Evolutionary conservation across 2,329 filamentous ascomycete species (phyloP).

Genomic region (Gyromitra esculenta): DNA sequence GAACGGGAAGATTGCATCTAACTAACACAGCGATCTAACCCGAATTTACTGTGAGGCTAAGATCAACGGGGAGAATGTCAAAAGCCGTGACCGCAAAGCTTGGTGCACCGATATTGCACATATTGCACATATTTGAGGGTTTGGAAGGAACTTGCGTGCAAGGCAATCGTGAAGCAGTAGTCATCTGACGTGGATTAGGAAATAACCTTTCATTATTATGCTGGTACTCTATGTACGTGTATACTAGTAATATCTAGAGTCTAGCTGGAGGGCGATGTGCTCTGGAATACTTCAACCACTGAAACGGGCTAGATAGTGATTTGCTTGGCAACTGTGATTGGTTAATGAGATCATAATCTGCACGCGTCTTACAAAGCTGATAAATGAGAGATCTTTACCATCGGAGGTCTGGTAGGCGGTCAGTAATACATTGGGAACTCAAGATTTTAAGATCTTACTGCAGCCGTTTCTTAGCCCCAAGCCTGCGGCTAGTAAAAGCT

Average conservation of each 20-base stretch:
- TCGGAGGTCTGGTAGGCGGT: background rate
- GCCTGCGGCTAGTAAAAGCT: no score
- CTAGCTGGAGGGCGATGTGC: background rate
- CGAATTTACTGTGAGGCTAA: conserved; percentile 26
- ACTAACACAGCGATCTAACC: conserved; percentile 6
- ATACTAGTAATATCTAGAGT: background rate
- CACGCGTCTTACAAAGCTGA: background rate
- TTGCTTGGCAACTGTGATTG: background rate
- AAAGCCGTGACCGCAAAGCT: conserved; percentile 36
- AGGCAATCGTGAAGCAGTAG: background rate
- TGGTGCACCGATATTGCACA: conserved; percentile 26
- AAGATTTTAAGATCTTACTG: no score
- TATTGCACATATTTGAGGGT: background rate
- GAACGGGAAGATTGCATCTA: background rate
- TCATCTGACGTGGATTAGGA: no score
- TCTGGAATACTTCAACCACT: background rate
- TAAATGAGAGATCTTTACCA: background rate
- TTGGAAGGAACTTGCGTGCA: background rate
- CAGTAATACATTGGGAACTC: no score
- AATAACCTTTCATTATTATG: background rate
- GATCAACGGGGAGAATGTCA: conserved; percentile 18
- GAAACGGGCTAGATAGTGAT: background rate
- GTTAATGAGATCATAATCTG: background rate
- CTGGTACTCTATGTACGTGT: background rate
- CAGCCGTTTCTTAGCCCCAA: background rate